Base-by-base conservation (phyloP, 306 rosid species). In the Aeschynomene evenia region DNA sequence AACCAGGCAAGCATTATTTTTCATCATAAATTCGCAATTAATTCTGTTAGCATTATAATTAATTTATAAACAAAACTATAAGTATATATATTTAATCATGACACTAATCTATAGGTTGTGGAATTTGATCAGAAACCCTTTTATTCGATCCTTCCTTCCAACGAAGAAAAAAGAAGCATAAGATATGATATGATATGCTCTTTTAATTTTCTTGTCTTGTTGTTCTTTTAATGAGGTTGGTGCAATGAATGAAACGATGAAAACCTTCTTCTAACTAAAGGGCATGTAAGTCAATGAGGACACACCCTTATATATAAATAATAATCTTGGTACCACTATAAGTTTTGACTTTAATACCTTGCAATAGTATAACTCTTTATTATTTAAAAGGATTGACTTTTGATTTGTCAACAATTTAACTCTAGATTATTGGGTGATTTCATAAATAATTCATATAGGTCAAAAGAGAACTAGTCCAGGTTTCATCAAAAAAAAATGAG, bases 281-380 rank as follows among this genome's bases (percentile, higher is more conserved):
- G 42, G 61, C 68, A 66, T 73, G 49, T 66, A 79, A 67, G 31
- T 68, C 72, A 73, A 74, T n/a, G 63, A 31, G 64, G 49, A 53
- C 16, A 24, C n/a, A n/a, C n/a, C n/a, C n/a, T n/a, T n/a, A 1
- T 59, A 57, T 51, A 6, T 34, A 34, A 33, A 34, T 67, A 64
- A 18, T 64, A 43, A 53, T 70, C 18, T 48, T 56, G n/a, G 26
- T 52, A 8, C n/a, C 33, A 10, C 19, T 34, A 7, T 23, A n/a
- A 56, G 29, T 23, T 43, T 75, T 80, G 71, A 76, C 79, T 76
- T 79, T 4, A 5, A 14, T 54, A 65, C 28, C 66, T 55, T 55
- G 40, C 9, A 40, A 52, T 15, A 49, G 23, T 53, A 21, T 8
- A 54, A 29, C 50, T 33, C 20, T 52, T 53, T 7, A 19, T 37